phyloP scores from a whole-genome alignment of 129 eudicot genomes.

The Sambucus nigra region DNA sequence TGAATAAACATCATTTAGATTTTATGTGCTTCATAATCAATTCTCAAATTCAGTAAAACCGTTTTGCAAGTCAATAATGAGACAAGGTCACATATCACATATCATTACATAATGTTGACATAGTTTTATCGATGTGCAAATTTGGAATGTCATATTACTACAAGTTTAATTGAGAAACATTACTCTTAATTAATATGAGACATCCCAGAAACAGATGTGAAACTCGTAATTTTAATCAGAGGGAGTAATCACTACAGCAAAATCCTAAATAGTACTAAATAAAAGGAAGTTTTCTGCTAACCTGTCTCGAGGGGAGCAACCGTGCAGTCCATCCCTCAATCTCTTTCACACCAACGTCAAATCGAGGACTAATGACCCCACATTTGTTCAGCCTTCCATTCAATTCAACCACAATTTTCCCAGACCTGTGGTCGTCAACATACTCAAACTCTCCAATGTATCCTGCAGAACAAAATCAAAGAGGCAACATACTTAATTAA shows the following conservation, averaged over 20 bases:
- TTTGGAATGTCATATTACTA: too few species aligned
- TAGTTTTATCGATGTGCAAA: too few species aligned
- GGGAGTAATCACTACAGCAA: background rate
- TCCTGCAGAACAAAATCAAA: constrained; percentile 19
- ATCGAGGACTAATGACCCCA: constrained; percentile 72
- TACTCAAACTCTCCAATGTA: constrained; percentile 69
- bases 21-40: too few species aligned
- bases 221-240: background rate
- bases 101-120: too few species aligned
- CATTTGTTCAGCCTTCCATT: constrained; percentile 69
- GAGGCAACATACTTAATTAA: background rate
- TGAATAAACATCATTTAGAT: too few species aligned
- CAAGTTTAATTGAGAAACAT: too few species aligned
- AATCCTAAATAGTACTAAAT: background rate
- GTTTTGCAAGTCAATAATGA: too few species aligned
- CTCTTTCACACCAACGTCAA: constrained; percentile 67
- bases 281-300: constrained; percentile 4
- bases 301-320: constrained; percentile 77
- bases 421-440: constrained; percentile 69
- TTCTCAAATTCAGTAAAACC: too few species aligned
- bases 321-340: constrained; percentile 70
- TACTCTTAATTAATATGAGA: too few species aligned
- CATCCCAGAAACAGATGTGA: too few species aligned
- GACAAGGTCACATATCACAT: too few species aligned
- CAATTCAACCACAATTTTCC: constrained; percentile 58